These are phyloP conservation scores for Odonthalia washingtoniensis DNA, from an alignment of 31 red algal species.

Conservation along the genomic window DNA sequence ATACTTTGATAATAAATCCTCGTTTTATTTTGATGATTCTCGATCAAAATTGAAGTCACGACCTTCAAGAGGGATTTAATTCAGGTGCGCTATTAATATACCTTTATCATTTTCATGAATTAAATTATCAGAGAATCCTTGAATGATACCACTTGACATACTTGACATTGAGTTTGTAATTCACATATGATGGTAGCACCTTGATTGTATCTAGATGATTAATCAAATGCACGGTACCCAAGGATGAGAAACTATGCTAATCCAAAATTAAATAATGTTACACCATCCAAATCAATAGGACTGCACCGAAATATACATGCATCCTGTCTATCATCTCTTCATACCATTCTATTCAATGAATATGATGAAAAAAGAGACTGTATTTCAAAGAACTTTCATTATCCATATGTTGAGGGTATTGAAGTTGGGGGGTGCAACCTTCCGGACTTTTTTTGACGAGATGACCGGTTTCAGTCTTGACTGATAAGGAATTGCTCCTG, in stretches of 20 bases:
- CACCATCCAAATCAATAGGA: conserved; percentile 44
- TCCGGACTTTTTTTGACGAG: too few relatives aligned
- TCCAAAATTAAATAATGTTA: conserved; percentile 25
- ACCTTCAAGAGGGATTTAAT: conserved; percentile 37
- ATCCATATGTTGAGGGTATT: too few relatives aligned
- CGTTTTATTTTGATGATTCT: too few relatives aligned
- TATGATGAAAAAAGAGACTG: too few relatives aligned
- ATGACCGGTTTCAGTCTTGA: too few relatives aligned
- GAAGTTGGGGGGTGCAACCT: too few relatives aligned
- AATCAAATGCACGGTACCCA: conserved; percentile 40
- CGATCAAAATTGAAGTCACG: too few relatives aligned
- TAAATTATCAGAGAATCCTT: neutral
- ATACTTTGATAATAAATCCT: too few relatives aligned
- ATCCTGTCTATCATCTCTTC: neutral
- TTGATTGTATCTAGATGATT: conserved; percentile 13
- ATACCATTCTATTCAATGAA: conserved; percentile 9
- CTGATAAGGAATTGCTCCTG: too few relatives aligned
- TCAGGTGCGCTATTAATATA: conserved; percentile 34
- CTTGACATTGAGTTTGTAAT: conserved; percentile 1
- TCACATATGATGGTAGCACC: conserved; percentile 18
- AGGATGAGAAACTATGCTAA: conserved; percentile 54
- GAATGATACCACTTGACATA: conserved; percentile 3
- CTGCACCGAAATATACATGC: conserved; percentile 42
- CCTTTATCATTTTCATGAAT: conserved; percentile 43
- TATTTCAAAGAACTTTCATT: too few relatives aligned